A percentile compares a stretch with the other conserved stretches of the same genome.
These are phyloP conservation scores for Tetraselmis chui DNA, from an alignment of 139 green algal species.

Conservation along the genomic window DNA sequence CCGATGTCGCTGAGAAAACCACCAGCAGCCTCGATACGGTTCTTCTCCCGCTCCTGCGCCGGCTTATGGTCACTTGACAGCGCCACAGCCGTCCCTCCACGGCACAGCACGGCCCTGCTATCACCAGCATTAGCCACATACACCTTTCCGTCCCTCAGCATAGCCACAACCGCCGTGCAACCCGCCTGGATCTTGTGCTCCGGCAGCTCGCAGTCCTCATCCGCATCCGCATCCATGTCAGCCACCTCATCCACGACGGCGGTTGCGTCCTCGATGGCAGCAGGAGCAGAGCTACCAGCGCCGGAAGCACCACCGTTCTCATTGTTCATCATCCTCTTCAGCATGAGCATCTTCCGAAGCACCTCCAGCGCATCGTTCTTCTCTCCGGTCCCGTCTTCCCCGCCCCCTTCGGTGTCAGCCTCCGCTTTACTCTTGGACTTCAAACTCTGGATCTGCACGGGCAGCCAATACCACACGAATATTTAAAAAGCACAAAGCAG, in stretches of 20 bases:
- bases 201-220: slow-evolving; percentile 2
- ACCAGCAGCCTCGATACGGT: slow-evolving; percentile 75
- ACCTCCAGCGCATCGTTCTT: slow-evolving; percentile 24
- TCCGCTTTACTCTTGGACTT: not conserved
- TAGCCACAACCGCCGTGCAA: slow-evolving; percentile 81
- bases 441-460: not conserved
- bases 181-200: slow-evolving; percentile 43
- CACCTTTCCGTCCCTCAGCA: slow-evolving; percentile 59
- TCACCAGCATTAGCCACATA: slow-evolving; percentile 90
- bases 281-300: not conserved
- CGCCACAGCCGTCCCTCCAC: slow-evolving; percentile 27
- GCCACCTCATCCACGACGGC: no score
- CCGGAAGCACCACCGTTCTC: not conserved
- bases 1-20: slow-evolving; percentile 48
- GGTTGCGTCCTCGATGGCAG: not conserved
- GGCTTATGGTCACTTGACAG: slow-evolving; percentile 84
- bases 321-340: slow-evolving; percentile 25
- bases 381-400: not conserved
- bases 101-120: slow-evolving; percentile 72
- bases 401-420: not conserved
- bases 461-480: no score
- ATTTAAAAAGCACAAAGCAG: no score
- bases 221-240: not conserved
- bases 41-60: slow-evolving; percentile 55
- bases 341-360: slow-evolving; percentile 25